A percentile compares a stretch with the other conserved stretches of the same genome.
Conservation (phyloP, 164 flowering plant genomes). For the Magnolia changhungtana region DNA sequence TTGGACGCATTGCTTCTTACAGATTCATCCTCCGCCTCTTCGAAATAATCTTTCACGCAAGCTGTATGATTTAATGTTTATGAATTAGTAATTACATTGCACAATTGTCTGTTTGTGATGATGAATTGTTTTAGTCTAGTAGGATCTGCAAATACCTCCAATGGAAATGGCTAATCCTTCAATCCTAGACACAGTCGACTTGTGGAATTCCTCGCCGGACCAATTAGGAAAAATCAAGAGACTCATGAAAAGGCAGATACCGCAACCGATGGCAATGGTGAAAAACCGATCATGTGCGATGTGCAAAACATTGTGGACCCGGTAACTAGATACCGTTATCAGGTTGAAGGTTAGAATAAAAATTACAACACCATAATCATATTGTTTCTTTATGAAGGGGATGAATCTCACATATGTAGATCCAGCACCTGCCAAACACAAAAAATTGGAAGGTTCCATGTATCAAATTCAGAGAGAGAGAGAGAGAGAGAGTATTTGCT, state of each 20-base stretch:
- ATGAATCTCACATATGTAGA: constrained; percentile 75
- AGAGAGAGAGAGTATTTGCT: no score
- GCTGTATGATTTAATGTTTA: constrained; percentile 37
- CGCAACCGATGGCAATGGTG: constrained; percentile 83
- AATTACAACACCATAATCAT: constrained; percentile 83
- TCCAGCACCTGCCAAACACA: constrained; percentile 19
- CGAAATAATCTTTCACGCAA: constrained; percentile 73
- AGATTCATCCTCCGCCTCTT: constrained; percentile 29
- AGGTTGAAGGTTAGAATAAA: constrained; percentile 86
- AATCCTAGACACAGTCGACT: constrained; percentile 59
- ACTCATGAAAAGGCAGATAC: constrained; percentile 76
- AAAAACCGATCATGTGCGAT: constrained; percentile 68
- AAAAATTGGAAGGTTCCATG: no score
- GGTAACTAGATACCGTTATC: constrained; percentile 79
- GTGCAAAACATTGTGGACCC: constrained; percentile 54
- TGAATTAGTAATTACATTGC: background rate
- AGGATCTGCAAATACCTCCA: constrained; percentile 43
- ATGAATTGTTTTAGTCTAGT: background rate
- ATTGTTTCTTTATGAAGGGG: constrained; percentile 79
- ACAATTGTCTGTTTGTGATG: background rate
- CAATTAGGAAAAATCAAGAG: constrained; percentile 74
- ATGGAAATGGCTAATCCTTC: constrained; percentile 74
- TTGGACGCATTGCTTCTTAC: constrained; percentile 33
- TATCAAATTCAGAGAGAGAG: no score
- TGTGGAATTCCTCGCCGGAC: constrained; percentile 88